Evolutionary conservation across 176 grass and related monocot species (phyloP).

Genomic region (Paspalum notatum): DNA sequence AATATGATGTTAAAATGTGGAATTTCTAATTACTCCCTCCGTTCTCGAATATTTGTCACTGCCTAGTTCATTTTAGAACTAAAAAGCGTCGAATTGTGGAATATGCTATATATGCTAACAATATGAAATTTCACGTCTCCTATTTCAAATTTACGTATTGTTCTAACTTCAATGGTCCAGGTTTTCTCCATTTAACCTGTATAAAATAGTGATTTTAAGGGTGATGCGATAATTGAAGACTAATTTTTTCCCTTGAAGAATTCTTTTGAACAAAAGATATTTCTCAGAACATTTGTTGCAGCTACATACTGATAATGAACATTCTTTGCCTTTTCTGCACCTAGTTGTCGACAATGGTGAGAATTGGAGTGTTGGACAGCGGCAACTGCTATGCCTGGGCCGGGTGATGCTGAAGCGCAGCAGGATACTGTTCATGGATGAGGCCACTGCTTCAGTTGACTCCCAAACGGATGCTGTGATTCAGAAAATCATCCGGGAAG

Average conservation of each 20-base stretch:
- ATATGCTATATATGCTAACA: background rate
- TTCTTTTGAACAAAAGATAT: background rate
- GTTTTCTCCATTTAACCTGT: background rate
- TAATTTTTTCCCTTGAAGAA: background rate
- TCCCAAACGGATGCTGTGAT: conserved; percentile 97
- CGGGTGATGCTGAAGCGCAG: conserved; percentile 93
- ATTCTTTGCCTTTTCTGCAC: background rate
- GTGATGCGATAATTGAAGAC: background rate
- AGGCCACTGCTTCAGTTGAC: conserved; percentile 96
- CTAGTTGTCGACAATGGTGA: conserved; percentile 95
- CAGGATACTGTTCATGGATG: conserved; percentile 95
- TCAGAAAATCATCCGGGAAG: conserved; percentile 92
- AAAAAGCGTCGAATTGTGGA: no score
- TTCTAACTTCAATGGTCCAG: background rate
- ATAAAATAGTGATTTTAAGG: background rate
- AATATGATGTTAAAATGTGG: background rate
- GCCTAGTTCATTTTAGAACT: no score
- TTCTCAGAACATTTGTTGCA: background rate
- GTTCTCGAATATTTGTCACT: no score
- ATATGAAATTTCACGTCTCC: background rate
- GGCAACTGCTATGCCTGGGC: conserved; percentile 86
- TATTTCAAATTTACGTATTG: background rate
- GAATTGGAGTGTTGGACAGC: conserved; percentile 97
- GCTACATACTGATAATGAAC: background rate
- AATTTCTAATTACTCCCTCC: no score